phyloP scores from a whole-genome alignment of 306 rosid species.

The Neltuma alba region DNA sequence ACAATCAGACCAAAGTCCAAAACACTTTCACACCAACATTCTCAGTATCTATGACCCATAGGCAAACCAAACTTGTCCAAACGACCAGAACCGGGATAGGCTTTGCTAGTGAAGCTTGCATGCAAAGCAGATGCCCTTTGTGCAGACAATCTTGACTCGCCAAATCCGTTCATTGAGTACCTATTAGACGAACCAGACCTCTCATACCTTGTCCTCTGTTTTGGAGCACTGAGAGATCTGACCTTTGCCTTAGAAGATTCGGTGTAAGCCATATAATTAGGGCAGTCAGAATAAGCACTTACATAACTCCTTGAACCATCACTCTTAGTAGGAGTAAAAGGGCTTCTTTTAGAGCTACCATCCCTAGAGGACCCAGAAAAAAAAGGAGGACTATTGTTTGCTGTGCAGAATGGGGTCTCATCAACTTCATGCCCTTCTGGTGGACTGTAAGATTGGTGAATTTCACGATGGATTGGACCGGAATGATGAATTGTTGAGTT shows the following conservation, averaged over 20 bases:
- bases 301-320: slow-evolving; percentile 65
- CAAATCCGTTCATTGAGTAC: slow-evolving; percentile 37
- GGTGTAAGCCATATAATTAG: slow-evolving; percentile 83
- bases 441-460: slow-evolving; percentile 50
- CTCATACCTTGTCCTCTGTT: slow-evolving; percentile 70
- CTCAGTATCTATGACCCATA: slow-evolving; percentile 51
- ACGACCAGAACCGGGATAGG: slow-evolving; percentile 79
- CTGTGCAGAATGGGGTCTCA: slow-evolving; percentile 55
- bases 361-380: slow-evolving; percentile 59
- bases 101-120: slow-evolving; percentile 60
- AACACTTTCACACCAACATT: background rate
- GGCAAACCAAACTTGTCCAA: slow-evolving; percentile 81
- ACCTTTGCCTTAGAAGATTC: slow-evolving; percentile 79
- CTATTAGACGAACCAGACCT: slow-evolving; percentile 63
- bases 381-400: slow-evolving; percentile 56
- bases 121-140: slow-evolving; percentile 58
- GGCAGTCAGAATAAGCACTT: slow-evolving; percentile 62
- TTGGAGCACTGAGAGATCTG: slow-evolving; percentile 79
- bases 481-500: slow-evolving; percentile 58
- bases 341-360: slow-evolving; percentile 46
- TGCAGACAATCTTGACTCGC: slow-evolving; percentile 36
- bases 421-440: slow-evolving; percentile 44
- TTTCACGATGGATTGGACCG: slow-evolving; percentile 51
- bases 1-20: background rate
- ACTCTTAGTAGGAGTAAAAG: slow-evolving; percentile 68